A percentile compares a stretch with the other conserved stretches of the same genome.
These are phyloP conservation scores for Yamadazyma endophytica DNA, from an alignment of 805 yeast genomes.

Conservation along the genomic window DNA sequence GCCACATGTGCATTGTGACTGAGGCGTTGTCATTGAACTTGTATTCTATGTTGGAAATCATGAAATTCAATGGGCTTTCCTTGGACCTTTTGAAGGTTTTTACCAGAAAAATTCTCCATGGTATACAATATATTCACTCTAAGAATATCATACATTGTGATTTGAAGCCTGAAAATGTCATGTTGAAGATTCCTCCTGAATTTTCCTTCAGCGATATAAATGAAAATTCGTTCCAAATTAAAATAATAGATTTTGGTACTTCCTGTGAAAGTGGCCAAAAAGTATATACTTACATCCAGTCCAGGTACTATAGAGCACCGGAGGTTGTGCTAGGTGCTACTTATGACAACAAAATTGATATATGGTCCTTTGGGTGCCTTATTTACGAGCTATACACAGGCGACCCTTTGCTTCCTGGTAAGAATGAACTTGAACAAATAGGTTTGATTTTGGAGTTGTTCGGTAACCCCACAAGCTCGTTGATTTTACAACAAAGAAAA, in stretches of 20 bases:
- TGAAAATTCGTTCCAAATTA: slow-evolving; percentile 44
- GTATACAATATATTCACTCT: slow-evolving; percentile 56
- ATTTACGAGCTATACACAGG: slow-evolving; percentile 35
- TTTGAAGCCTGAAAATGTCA: slow-evolving; percentile 71
- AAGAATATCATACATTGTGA: slow-evolving; percentile 73
- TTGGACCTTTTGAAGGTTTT: slow-evolving; percentile 39
- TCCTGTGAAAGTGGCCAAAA: slow-evolving; percentile 46
- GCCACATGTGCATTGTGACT: slow-evolving; percentile 78
- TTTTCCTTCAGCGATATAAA: slow-evolving; percentile 13
- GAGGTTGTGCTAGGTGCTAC: slow-evolving; percentile 68
- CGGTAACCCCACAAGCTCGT: slow-evolving; percentile 43
- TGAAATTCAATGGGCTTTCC: slow-evolving; percentile 47
- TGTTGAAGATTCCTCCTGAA: slow-evolving; percentile 41
- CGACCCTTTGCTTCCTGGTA: slow-evolving; percentile 43
- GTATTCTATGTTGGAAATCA: slow-evolving; percentile 53
- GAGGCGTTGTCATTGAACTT: slow-evolving; percentile 68
- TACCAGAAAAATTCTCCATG: slow-evolving; percentile 53
- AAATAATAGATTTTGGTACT: slow-evolving; percentile 80
- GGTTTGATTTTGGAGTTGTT: slow-evolving; percentile 39
- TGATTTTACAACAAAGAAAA: slow-evolving; percentile 36
- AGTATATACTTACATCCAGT: slow-evolving; percentile 50
- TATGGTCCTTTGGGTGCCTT: slow-evolving; percentile 47
- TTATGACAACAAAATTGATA: slow-evolving; percentile 50
- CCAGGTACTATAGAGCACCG: slow-evolving; percentile 76
- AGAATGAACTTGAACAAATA: slow-evolving; percentile 45